Percentiles rank a stretch among this genome's conserved stretches.
Evolutionary conservation across 331 rosid species (phyloP).

Genomic region (Spiraea crenata): DNA sequence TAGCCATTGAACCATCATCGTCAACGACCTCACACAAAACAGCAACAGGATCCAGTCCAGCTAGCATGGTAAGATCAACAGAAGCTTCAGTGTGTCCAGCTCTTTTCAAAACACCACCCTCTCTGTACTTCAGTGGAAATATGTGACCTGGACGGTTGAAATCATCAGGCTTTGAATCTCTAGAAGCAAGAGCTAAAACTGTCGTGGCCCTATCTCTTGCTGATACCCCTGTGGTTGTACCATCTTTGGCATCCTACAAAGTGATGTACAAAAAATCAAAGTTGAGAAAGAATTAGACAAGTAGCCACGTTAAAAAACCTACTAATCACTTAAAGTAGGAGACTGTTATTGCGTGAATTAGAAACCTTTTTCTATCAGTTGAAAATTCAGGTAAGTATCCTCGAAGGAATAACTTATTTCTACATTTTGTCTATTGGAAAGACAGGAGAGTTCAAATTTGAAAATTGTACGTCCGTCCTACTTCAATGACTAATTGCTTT

Average conservation of each 20-base stretch:
- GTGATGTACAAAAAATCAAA: neutral
- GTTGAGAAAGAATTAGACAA: neutral
- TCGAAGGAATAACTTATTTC: no score
- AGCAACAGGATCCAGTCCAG: conserved; percentile 75
- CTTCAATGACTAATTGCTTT: neutral
- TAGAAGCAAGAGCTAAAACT: conserved; percentile 76
- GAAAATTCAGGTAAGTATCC: neutral
- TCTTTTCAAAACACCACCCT: conserved; percentile 94
- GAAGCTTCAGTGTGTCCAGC: conserved; percentile 99
- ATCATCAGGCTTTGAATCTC: conserved; percentile 76
- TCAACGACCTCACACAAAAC: conserved; percentile 90
- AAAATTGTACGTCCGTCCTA: neutral
- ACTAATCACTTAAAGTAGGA: neutral
- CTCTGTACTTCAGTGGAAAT: conserved; percentile 84
- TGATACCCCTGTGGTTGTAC: conserved; percentile 91
- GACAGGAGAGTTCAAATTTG: neutral
- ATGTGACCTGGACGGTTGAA: conserved; percentile 96
- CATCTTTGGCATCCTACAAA: conserved; percentile 68
- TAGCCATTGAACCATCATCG: conserved; percentile 98
- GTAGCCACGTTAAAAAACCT: neutral
- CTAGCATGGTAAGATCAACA: conserved; percentile 78
- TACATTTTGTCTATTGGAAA: no score
- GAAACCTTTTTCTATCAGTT: neutral
- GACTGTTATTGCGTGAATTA: neutral
- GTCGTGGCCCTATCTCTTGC: conserved; percentile 85